Base-by-base conservation (phyloP, 345 rosid genomes). In the Lenwebbia sp. region DNA sequence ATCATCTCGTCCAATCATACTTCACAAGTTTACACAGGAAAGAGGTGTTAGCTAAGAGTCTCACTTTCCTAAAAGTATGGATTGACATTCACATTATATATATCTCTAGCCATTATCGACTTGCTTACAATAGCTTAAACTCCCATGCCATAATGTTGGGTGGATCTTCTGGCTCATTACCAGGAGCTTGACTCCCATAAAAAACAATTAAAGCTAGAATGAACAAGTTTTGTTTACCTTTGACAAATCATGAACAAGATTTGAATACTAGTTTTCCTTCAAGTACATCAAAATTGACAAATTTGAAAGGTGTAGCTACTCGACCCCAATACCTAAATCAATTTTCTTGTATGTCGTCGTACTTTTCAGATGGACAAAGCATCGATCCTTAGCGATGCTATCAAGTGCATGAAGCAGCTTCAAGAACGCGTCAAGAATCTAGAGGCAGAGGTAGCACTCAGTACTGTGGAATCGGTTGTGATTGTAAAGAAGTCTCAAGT, bases 311-410 rank as follows among this genome's bases (percentile, higher is more conserved):
- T 19, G 47, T 37, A 5, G 26, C 47, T 15, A 15, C 76, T 65
- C 44, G 11, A 65, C 12, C 54, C 30, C 23, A 10, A 6, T 82
- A 26, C 22, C 52, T 41, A 51, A 19, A 82, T 44, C 4, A 26
- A 82, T 28, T 82, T 82, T 51, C 21, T 10, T 7, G 83, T 49
- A 6, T 50, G 33, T 3, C 8, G 54, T 54, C 53, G 22, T 53
- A 54, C 49, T 25, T 84, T 13, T 10, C 91, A 96, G 97, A 90
- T 89, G 83, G 99, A 95, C 88, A 96, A 93, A 88, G 88, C 95
- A 30, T 92, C 99, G 2, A 87, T 96, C 54, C 95, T 95, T 33
- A 95, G 90, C 52, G 94, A 95, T 3, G 92, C 97, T 7, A 91
- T 89, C 56, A 90, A 93, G 89, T 91, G 92, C 87, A 21, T 91